Percentiles rank a stretch among this genome's conserved stretches.
These are phyloP conservation scores for Pseudogymnoascus sp. DNA, from an alignment of 2,329 filamentous ascomycete species.

Conservation along the genomic window DNA sequence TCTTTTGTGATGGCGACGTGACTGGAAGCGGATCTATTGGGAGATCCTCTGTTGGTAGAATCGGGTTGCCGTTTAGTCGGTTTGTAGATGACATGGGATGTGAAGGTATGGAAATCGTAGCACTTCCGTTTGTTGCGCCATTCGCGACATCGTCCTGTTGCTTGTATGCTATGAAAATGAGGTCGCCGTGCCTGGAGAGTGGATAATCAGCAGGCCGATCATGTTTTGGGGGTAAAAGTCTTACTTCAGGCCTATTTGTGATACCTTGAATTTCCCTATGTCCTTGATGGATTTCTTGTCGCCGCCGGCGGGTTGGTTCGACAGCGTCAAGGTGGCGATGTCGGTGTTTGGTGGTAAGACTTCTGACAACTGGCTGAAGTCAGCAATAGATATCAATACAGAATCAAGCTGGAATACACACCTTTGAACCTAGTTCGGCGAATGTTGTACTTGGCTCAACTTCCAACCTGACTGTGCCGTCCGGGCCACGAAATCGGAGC, in stretches of 20 bases:
- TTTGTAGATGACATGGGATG: constrained; percentile 42
- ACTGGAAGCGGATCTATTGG: constrained; percentile 53
- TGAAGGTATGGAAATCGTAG: constrained; percentile 22
- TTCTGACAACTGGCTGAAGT: constrained; percentile 42
- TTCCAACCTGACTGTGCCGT: constrained; percentile 83
- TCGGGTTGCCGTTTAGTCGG: constrained; percentile 69
- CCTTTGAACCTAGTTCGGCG: constrained; percentile 47
- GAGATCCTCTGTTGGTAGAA: constrained; percentile 60
- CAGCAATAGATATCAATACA: constrained; percentile 12
- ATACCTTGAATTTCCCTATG: constrained; percentile 47
- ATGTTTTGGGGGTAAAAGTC: constrained; percentile 13
- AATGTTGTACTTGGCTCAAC: constrained; percentile 71
- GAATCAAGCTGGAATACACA: constrained; percentile 25
- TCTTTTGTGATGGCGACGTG: constrained; percentile 48
- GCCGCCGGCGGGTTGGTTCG: constrained; percentile 51
- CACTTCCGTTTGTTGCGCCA: constrained; percentile 33
- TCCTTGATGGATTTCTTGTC: constrained; percentile 53
- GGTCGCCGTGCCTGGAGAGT: constrained; percentile 67
- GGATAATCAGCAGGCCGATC: not conserved
- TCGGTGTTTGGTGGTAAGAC: constrained; percentile 57
- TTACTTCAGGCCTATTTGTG: constrained; percentile 53
- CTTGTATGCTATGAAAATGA: constrained; percentile 79
- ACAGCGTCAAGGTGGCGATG: constrained; percentile 50
- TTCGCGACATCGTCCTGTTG: constrained; percentile 44
- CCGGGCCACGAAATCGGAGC: constrained; percentile 78